phyloP scores from a whole-genome alignment of 2,329 filamentous ascomycete genomes.

The Scytalidium lignicola region DNA sequence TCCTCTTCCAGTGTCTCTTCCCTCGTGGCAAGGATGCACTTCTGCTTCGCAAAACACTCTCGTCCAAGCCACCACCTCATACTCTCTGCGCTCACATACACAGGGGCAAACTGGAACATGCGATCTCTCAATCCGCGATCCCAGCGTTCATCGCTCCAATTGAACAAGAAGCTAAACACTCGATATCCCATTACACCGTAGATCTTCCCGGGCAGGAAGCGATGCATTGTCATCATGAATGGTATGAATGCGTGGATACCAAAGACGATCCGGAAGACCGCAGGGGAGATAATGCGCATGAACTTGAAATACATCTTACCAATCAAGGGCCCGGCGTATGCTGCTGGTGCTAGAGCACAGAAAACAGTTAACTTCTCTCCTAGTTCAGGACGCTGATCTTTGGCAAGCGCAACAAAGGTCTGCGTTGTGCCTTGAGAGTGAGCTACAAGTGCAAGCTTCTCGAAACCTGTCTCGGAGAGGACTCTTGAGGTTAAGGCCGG shows the following conservation, averaged over 20 bases:
- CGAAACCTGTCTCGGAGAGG: conserved; percentile 74
- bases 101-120: conserved; percentile 88
- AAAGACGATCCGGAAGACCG: conserved; percentile 74
- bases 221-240: conserved; percentile 83
- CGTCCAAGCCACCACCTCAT: conserved; percentile 95
- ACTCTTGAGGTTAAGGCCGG: conserved; percentile 76
- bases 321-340: conserved; percentile 82
- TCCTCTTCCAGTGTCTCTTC: conserved; percentile 63
- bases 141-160: conserved; percentile 83
- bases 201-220: conserved; percentile 54
- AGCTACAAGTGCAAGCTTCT: conserved; percentile 75
- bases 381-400: conserved; percentile 81
- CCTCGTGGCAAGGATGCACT: conserved; percentile 78
- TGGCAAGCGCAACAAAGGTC: conserved; percentile 80
- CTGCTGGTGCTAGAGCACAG: conserved; percentile 84
- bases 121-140: conserved; percentile 72
- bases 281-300: conserved; percentile 74
- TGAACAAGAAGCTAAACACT: conserved; percentile 85
- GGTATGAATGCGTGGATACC: conserved; percentile 93
- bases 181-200: conserved; percentile 83
- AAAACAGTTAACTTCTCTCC: conserved; percentile 82
- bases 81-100: conserved; percentile 82
- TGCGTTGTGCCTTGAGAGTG: conserved; percentile 92
- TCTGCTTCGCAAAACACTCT: conserved; percentile 79
- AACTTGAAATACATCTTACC: conserved; percentile 88